Base-by-base conservation (phyloP, 768 basidiomycete species). In the Amanita rubescens region DNA sequence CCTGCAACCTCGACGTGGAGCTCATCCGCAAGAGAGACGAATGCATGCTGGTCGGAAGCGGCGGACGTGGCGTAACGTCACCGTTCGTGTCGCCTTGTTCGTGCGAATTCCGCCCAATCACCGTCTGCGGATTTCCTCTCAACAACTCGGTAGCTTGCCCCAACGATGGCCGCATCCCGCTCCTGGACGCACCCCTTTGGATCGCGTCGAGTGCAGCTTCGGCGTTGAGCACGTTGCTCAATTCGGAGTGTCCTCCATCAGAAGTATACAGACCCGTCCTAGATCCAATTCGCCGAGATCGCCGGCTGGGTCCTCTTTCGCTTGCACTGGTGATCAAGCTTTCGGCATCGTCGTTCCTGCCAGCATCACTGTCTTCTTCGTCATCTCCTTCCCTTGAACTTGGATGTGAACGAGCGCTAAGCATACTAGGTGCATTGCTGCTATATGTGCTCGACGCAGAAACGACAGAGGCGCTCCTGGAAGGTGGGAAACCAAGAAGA, bases 311-410 rank as follows among this genome's bases (percentile, higher is more conserved):
- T 39, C 35, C 49, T 50, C 34, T 2, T 3, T 39, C 37, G 22
- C 20, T 37, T 15, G 43, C 22, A 27, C 33, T 25, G 11, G 51
- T 37, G 34, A 53, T 14, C 2, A 35, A 9, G 34, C 51, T 53
- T 24, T 43, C 51, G 22, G 32, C 42, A 53, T 45, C 51, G 30
- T 53, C 51, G 30, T 63, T 46, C 10, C 58, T 53, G 11, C 27
- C 42, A 5, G 22, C 62, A 22, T 68, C 67, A 24, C 67, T 67
- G 22, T 73, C 74, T 27, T 73, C 71, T 60, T 83, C 82, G 53
- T 82, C 81, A 54, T 83, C 82, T 7, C 79, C 81, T 62, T 83
- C 82, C 24, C 78, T 66, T 6, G 75, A 76, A 58, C 69, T 79
- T 51, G 69, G 65, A 54, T 73, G 71, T 1, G 73, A 75, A 11